Conservation (phyloP, 805 yeast species). For the Yamadazyma ubonensis region DNA sequence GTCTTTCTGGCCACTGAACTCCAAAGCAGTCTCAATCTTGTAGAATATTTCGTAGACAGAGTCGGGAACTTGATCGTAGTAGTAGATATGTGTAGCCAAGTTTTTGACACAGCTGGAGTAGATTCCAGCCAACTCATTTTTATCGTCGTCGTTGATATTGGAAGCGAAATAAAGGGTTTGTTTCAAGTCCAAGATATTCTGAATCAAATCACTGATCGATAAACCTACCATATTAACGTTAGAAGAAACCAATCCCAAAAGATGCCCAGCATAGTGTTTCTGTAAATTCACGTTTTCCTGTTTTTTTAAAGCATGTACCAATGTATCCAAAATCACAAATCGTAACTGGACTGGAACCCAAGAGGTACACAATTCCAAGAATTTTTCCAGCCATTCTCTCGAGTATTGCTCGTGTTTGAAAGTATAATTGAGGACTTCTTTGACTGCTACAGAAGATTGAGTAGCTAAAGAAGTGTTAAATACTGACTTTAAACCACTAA, state of each 20-base stretch:
- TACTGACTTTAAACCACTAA: slow-evolving; percentile 52
- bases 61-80: slow-evolving; percentile 83
- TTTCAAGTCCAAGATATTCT: slow-evolving; percentile 55
- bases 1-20: slow-evolving; percentile 11
- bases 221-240: slow-evolving; percentile 84
- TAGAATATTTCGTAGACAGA: slow-evolving; percentile 67
- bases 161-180: slow-evolving; percentile 29
- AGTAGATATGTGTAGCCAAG: slow-evolving; percentile 75
- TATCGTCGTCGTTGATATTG: slow-evolving; percentile 21
- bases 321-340: slow-evolving; percentile 57
- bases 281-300: slow-evolving; percentile 27
- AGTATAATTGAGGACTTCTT: slow-evolving; percentile 43
- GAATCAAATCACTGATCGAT: slow-evolving; percentile 76
- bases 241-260: slow-evolving; percentile 65
- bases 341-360: slow-evolving; percentile 82
- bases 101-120: slow-evolving; percentile 63
- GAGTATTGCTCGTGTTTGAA: slow-evolving; percentile 31
- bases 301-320: slow-evolving; percentile 27
- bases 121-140: slow-evolving; percentile 34
- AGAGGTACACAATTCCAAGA: slow-evolving; percentile 64
- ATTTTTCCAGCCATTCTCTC: slow-evolving; percentile 50
- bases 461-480: slow-evolving; percentile 63
- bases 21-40: slow-evolving; percentile 37
- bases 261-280: slow-evolving; percentile 42
- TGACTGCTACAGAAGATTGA: slow-evolving; percentile 59